A percentile compares a stretch with the other conserved stretches of the same genome.
Evolutionary conservation across 1,284 basidiomycete genomes (phyloP).

Genomic region (Inonotus obliquus): DNA sequence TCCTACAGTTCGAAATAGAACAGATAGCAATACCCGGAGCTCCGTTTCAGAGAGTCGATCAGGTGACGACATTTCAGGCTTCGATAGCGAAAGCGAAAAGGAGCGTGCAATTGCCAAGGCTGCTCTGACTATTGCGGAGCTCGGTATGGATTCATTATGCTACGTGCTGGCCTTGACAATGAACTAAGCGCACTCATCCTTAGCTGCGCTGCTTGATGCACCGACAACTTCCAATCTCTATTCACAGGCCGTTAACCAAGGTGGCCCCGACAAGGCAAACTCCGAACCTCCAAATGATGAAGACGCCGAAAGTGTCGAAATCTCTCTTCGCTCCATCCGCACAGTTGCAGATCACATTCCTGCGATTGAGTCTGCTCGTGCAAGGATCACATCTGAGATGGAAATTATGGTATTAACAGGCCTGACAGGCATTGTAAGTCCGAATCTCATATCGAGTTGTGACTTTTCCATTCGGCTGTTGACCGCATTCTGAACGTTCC

Average conservation of each 20-base stretch:
- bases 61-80: conserved; percentile 12
- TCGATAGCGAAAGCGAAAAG: conserved; percentile 67
- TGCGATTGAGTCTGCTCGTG: conserved; percentile 65
- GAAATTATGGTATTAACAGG: conserved; percentile 81
- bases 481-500: background rate
- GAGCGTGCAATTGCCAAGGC: conserved; percentile 86
- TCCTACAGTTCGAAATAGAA: background rate
- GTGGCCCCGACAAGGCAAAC: background rate
- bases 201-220: conserved; percentile 14
- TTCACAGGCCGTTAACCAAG: background rate
- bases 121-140: conserved; percentile 84
- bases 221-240: background rate
- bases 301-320: conserved; percentile 20
- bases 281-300: background rate
- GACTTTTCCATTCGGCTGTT: background rate
- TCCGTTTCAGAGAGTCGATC: background rate
- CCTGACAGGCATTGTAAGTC: conserved; percentile 59
- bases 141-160: conserved; percentile 43
- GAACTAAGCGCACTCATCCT: background rate
- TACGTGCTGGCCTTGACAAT: background rate
- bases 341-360: conserved; percentile 67
- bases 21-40: background rate
- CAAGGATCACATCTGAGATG: conserved; percentile 78
- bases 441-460: too few species aligned
- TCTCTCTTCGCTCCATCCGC: conserved; percentile 65